phyloP scores from a whole-genome alignment of 2,329 filamentous ascomycete species.

The Aspergillus hiratsukae region DNA sequence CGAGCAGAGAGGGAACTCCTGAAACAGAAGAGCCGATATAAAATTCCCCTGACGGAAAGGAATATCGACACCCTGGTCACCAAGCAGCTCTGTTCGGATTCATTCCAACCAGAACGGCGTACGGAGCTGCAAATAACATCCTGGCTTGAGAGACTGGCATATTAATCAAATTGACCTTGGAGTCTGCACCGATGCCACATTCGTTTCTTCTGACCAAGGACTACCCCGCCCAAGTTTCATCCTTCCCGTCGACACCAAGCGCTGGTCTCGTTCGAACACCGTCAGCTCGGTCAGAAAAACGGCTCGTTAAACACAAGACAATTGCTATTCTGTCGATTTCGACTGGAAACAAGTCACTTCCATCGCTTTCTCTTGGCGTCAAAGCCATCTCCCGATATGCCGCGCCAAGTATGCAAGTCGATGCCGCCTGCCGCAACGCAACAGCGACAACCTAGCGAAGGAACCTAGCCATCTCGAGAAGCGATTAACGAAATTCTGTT shows the following conservation, averaged over 20 bases:
- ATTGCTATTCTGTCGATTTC: not conserved
- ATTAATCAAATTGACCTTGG: slow-evolving; percentile 46
- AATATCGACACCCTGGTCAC: slow-evolving; percentile 35
- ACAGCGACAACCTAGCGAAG: not conserved
- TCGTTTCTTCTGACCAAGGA: not conserved
- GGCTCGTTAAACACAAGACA: not conserved
- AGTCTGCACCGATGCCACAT: slow-evolving; percentile 23
- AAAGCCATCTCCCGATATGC: slow-evolving; percentile 17
- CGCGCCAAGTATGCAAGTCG: slow-evolving; percentile 15
- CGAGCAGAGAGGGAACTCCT: slow-evolving; percentile 32
- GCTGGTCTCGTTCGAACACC: not conserved
- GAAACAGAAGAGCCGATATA: slow-evolving; percentile 32
- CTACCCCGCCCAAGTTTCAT: not conserved
- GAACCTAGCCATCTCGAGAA: not conserved
- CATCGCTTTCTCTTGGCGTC: slow-evolving; percentile 17
- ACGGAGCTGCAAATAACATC: slow-evolving; percentile 66
- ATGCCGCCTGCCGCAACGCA: not conserved
- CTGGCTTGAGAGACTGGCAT: slow-evolving; percentile 67
- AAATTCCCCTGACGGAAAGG: slow-evolving; percentile 31
- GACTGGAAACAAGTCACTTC: not conserved
- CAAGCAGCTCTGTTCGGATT: slow-evolving; percentile 43
- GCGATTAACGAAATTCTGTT: not conserved
- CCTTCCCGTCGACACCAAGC: not conserved
- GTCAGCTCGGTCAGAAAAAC: not conserved
- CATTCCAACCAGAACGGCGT: slow-evolving; percentile 54